A percentile compares a stretch with the other conserved stretches of the same genome.
phyloP scores from a whole-genome alignment of 306 rosid species.

The peach (Prunus persica) region Prunus_persica_NCBIv2 NC_034016.1:18274501-18275000 shows the following conservation, averaged over 20 bases:
- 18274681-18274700: constrained; percentile 5
- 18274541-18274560: constrained; percentile 81
- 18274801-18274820: constrained; percentile 87
- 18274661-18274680: not conserved
- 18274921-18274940: constrained; percentile 79
- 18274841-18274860: constrained; percentile 81
- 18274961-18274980: constrained; percentile 89
- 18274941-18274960: constrained; percentile 86
- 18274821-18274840: constrained; percentile 81
- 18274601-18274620: not conserved
- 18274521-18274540: constrained; percentile 93
- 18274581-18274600: constrained; percentile 71
- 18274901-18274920: constrained; percentile 92
- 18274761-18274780: constrained; percentile 83
- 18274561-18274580: constrained; percentile 83
- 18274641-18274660: not conserved
- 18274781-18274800: constrained; percentile 94
- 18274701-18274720: constrained; percentile 70
- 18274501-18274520: constrained; percentile 87
- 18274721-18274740: constrained; percentile 92
- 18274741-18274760: constrained; percentile 92
- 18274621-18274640: not conserved
- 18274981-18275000: constrained; percentile 90
- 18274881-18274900: constrained; percentile 86
- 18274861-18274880: constrained; percentile 83